Evolutionary conservation across 352 stramenopile species (phyloP), one percentile per base, ranked within the genome.

Genomic region (Lagenidium giganteum): DNA sequence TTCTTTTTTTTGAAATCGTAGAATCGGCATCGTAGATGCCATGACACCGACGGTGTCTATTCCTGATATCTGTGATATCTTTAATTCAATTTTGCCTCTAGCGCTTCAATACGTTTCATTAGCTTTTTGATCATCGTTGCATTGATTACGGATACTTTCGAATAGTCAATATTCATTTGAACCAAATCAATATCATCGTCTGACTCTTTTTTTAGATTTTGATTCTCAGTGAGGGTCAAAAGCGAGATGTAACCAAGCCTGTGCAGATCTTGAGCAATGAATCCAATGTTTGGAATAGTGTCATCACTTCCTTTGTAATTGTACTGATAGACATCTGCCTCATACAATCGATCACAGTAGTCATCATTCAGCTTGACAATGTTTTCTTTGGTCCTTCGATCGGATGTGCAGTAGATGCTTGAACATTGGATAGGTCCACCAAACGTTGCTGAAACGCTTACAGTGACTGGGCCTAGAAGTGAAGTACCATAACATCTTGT

Each of bases 21-120:
- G 28, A 54, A 54, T 42, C 23, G 5, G 1, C 37, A 54, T 35
- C 12, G 47, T n/a, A 54, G 47, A 54, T 36, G 47, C 13, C 42
- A 29, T 36, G n/a, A n/a, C n/a, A n/a, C n/a, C n/a, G n/a, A n/a
- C n/a, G n/a, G n/a, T n/a, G n/a, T n/a, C n/a, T n/a, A n/a, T n/a
- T n/a, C n/a, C n/a, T n/a, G n/a, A n/a, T n/a, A 36, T 54, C n/a
- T 28, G 47, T 54, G 47, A 38, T 36, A 54, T 54, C 18, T 47
- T 54, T 47, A 54, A 47, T 47, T 54, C 41, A 54, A 42, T n/a
- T 43, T 43, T 28, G 14, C 20, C 30, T 43, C 20, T 31, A 43
- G 20, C 36, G 27, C 36, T 20, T n/a, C n/a, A 8, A 38, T 16
- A 20, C 18, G 12, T 38, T 38, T 38, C 13, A 38, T 38, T 16